Conservation (phyloP, 805 yeast genomes). For the Saccharomycopsis capsularis region DNA sequence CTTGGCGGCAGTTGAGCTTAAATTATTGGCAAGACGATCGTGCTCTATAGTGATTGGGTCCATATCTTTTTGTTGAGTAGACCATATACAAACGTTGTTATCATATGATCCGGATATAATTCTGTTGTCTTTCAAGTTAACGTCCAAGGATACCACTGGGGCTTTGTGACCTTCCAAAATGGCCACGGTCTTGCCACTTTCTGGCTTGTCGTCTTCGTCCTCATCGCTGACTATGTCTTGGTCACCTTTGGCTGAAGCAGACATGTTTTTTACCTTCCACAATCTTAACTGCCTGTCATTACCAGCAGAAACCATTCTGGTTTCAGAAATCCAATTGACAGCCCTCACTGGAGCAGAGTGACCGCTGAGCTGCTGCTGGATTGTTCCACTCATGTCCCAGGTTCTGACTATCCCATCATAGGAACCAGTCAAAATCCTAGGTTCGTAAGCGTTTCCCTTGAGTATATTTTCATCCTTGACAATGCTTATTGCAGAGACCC, state of each 20-base stretch:
- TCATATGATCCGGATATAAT: slow-evolving; percentile 85
- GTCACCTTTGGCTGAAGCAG: slow-evolving; percentile 22
- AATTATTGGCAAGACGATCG: slow-evolving; percentile 39
- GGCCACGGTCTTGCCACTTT: slow-evolving; percentile 72
- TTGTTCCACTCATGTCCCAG: slow-evolving; percentile 75
- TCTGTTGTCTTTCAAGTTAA: slow-evolving; percentile 44
- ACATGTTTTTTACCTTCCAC: slow-evolving; percentile 61
- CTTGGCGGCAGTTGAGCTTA: slow-evolving; percentile 70
- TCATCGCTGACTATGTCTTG: slow-evolving; percentile 26
- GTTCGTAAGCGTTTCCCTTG: slow-evolving; percentile 34
- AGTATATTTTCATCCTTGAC: slow-evolving; percentile 29
- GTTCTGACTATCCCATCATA: slow-evolving; percentile 93
- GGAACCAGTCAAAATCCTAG: slow-evolving; percentile 75
- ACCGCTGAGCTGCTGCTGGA: slow-evolving; percentile 75
- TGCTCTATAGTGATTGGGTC: slow-evolving; percentile 42
- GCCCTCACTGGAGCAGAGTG: slow-evolving; percentile 83
- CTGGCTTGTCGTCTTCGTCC: slow-evolving; percentile 43
- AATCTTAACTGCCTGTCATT: slow-evolving; percentile 82
- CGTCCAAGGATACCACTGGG: slow-evolving; percentile 71
- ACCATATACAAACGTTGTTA: slow-evolving; percentile 78
- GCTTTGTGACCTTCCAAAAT: slow-evolving; percentile 86
- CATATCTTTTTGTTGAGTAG: slow-evolving; percentile 80
- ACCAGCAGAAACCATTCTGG: slow-evolving; percentile 77
- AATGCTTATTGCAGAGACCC: slow-evolving; percentile 77
- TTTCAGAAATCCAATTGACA: slow-evolving; percentile 70